Base-by-base conservation (phyloP, 257 asterid species). In the Knoxia roxburghii region DNA sequence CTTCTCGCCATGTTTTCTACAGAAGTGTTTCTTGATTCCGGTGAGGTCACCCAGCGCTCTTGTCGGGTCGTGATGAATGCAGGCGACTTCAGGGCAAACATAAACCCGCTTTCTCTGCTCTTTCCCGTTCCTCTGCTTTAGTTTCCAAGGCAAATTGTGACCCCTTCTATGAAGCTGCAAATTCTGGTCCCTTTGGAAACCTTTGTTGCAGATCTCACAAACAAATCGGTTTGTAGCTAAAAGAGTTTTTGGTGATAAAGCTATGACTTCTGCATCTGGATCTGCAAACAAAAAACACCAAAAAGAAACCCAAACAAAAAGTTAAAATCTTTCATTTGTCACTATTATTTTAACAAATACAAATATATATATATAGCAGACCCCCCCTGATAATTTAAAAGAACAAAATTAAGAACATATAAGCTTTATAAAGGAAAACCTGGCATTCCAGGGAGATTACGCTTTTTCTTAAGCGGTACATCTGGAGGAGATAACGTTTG, bases 131-230 rank as follows among this genome's bases (percentile, higher is more conserved):
- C 98, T 61, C 76, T 87, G 97, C 77, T 81, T 75, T 21, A 92
- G 96, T 55, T 92, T 92, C 98, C 98, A 92, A 55, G 98, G 98
- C 77, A 92, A 58, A 68, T 92, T 92, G 78, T 92, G 98, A 61
- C 98, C 98, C 6, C 98, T 84, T 13, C 96, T 70, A 67, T 92
- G 98, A 7, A 92, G 95, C 76, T 92, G 98, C 68, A 92, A 68
- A 66, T 92, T 92, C 74, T 92, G 98, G 78, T 92, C 98, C 20
- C 98, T 78, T 68, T 92, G 98, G 43, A 92, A 92, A 0, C 98
- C 98, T 57, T 89, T 92, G 88, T 77, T 88, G 77, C 98, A 91
- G 84, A 91, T 81, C 84, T 91, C 98, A 70, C 98, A 91, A 12
- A 91, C 84, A 64, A 89, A 92, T 67, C 95, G 74, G 75, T 92